Evolutionary conservation across 352 stramenopile species (phyloP).

Genomic region (Peronospora destructor): DNA sequence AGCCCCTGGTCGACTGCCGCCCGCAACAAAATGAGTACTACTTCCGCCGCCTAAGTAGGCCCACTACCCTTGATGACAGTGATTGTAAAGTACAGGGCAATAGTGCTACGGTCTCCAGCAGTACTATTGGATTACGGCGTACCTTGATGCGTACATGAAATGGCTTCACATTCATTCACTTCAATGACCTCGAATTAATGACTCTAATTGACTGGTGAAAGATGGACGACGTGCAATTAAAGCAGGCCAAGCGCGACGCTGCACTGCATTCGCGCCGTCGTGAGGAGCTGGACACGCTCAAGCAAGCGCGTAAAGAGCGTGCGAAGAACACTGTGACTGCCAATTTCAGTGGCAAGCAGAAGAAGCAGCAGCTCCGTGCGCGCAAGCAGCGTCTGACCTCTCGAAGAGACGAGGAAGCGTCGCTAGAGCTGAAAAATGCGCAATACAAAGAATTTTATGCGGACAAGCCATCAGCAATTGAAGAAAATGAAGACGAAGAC

Average conservation of each 20-base stretch:
- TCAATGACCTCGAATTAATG: constrained; percentile 5
- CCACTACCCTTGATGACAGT: constrained; percentile 93
- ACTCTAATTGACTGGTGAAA: constrained; percentile 10
- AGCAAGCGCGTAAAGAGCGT: constrained; percentile 75
- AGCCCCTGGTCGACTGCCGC: constrained; percentile 89
- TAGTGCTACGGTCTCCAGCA: no score
- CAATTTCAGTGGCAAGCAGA: constrained; percentile 83
- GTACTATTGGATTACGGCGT: no score
- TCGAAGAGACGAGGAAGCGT: constrained; percentile 51
- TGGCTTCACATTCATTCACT: constrained; percentile 6
- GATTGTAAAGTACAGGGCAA: constrained; percentile 48
- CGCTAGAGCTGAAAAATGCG: constrained; percentile 46
- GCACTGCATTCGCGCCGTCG: constrained; percentile 62
- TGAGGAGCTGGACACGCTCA: constrained; percentile 67
- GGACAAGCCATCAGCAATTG: constrained; percentile 21
- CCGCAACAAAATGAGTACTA: constrained; percentile 72
- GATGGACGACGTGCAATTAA: constrained; percentile 27
- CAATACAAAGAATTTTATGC: constrained; percentile 49
- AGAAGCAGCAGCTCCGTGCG: constrained; percentile 76
- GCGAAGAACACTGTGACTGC: constrained; percentile 42
- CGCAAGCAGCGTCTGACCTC: constrained; percentile 71
- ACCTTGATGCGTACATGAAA: neutral
- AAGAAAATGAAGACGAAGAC: constrained; percentile 19
- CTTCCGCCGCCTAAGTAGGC: constrained; percentile 88
- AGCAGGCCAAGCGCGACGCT: constrained; percentile 56